Evolutionary conservation across 2,329 filamentous ascomycete species (phyloP).

Genomic region (Talaromyces sp.): DNA sequence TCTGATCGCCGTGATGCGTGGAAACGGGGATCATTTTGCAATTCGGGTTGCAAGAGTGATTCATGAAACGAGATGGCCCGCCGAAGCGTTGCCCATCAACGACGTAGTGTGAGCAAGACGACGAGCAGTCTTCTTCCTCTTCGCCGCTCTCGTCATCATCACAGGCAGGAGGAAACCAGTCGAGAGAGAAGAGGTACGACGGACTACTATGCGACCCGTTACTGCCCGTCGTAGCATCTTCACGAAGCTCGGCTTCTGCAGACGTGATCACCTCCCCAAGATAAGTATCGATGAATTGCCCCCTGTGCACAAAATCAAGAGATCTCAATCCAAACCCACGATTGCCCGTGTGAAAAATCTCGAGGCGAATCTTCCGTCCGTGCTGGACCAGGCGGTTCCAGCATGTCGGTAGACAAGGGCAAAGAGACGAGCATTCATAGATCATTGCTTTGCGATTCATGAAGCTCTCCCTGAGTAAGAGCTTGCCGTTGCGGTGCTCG

Average conservation of each 20-base stretch:
- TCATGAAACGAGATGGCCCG: conserved; percentile 45
- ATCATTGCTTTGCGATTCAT: conserved; percentile 36
- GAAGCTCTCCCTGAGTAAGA: conserved; percentile 32
- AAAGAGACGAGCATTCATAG: conserved; percentile 40
- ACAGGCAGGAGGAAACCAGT: conserved; percentile 29
- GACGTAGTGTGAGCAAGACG: conserved; percentile 33
- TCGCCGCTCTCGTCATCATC: conserved; percentile 27
- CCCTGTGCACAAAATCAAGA: conserved; percentile 33
- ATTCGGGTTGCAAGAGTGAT: conserved; percentile 49
- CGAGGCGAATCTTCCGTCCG: conserved; percentile 37
- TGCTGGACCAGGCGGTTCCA: conserved; percentile 43
- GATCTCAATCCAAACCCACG: conserved; percentile 46
- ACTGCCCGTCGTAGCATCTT: conserved; percentile 25
- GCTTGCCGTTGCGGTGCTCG: conserved; percentile 21
- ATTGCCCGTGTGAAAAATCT: conserved; percentile 42
- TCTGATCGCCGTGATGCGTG: conserved; percentile 37
- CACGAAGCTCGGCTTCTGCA: conserved; percentile 36
- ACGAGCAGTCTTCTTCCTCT: conserved; percentile 27
- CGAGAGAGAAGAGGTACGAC: conserved; percentile 44
- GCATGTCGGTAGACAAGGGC: conserved; percentile 35
- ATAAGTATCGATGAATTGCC: conserved; percentile 47
- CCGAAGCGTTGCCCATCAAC: conserved; percentile 45
- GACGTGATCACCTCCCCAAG: conserved; percentile 44
- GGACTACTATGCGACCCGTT: conserved; percentile 24
- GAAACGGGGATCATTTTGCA: conserved; percentile 44